These are phyloP conservation scores for Thelonectria olida DNA, from an alignment of 2,329 filamentous ascomycete species.

Conservation along the genomic window DNA sequence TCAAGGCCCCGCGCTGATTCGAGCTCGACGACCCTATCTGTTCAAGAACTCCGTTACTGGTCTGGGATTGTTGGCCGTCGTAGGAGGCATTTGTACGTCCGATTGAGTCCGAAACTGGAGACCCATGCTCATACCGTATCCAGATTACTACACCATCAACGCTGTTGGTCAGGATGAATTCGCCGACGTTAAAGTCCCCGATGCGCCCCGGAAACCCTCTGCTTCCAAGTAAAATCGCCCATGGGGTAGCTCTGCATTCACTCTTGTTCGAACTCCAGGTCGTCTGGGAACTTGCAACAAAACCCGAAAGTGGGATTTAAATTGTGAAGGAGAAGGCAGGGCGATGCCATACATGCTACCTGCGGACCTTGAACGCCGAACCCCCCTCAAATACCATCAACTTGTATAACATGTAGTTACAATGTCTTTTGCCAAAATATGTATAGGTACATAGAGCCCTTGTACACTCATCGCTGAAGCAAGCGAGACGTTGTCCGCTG, in stretches of 20 bases:
- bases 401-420: slow-evolving; percentile 37
- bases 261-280: background rate
- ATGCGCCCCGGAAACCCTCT: slow-evolving; percentile 66
- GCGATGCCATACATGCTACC: slow-evolving; percentile 29
- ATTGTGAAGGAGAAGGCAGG: slow-evolving; percentile 22
- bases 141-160: slow-evolving; percentile 73
- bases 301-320: background rate
- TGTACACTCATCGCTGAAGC: slow-evolving; percentile 36
- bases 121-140: slow-evolving; percentile 25
- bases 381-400: slow-evolving; percentile 21
- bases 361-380: slow-evolving; percentile 30
- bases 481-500: slow-evolving; percentile 23
- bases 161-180: slow-evolving; percentile 97
- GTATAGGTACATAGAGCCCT: slow-evolving; percentile 31
- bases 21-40: slow-evolving; percentile 90
- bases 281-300: background rate
- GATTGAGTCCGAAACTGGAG: background rate
- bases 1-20: slow-evolving; percentile 88
- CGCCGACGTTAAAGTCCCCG: slow-evolving; percentile 91
- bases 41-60: slow-evolving; percentile 89
- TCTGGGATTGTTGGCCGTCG: slow-evolving; percentile 75
- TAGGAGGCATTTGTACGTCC: slow-evolving; percentile 90
- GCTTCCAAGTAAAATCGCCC: slow-evolving; percentile 43
- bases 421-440: slow-evolving; percentile 28
- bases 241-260: background rate